Conservation (phyloP, 345 rosid species). For the Euphorbia peplus region DNA sequence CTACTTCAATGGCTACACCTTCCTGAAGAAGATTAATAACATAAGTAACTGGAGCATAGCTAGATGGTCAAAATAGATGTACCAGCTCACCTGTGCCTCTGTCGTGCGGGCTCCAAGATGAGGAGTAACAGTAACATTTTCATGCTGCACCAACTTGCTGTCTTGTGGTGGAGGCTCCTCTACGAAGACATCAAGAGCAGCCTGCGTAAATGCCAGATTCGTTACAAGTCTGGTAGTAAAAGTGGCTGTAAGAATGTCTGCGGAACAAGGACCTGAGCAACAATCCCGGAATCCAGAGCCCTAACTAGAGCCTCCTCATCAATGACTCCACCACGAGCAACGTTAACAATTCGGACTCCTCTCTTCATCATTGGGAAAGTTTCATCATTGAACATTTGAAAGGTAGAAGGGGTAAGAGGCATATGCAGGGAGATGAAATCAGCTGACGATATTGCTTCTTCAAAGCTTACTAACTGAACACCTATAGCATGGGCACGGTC, state of each 20-base stretch:
- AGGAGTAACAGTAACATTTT: constrained; percentile 28
- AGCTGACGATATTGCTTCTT: constrained; percentile 23
- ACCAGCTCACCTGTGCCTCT: constrained; percentile 24
- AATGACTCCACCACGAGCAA: constrained; percentile 29
- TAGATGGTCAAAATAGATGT: background rate
- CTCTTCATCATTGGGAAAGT: constrained; percentile 27
- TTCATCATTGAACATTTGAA: constrained; percentile 24
- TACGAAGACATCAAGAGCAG: constrained; percentile 28
- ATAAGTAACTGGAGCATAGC: background rate
- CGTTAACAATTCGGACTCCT: constrained; percentile 28
- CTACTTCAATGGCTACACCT: constrained; percentile 21
- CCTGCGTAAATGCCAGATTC: constrained; percentile 15
- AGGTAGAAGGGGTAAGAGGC: constrained; percentile 30
- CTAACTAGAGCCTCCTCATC: constrained; percentile 33
- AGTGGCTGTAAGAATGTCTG: background rate
- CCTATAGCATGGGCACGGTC: constrained; percentile 27
- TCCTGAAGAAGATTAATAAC: constrained; percentile 14
- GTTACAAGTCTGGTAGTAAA: background rate
- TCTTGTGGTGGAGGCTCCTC: constrained; percentile 26
- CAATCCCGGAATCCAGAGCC: constrained; percentile 27
- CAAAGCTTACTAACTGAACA: constrained; percentile 21
- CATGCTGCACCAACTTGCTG: constrained; percentile 28
- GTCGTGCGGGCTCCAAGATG: constrained; percentile 30
- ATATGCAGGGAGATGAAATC: constrained; percentile 28
- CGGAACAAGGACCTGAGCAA: constrained; percentile 23